Base-by-base conservation (phyloP, 1,284 basidiomycete genomes). In the Sanghuangporus weigelae region DNA sequence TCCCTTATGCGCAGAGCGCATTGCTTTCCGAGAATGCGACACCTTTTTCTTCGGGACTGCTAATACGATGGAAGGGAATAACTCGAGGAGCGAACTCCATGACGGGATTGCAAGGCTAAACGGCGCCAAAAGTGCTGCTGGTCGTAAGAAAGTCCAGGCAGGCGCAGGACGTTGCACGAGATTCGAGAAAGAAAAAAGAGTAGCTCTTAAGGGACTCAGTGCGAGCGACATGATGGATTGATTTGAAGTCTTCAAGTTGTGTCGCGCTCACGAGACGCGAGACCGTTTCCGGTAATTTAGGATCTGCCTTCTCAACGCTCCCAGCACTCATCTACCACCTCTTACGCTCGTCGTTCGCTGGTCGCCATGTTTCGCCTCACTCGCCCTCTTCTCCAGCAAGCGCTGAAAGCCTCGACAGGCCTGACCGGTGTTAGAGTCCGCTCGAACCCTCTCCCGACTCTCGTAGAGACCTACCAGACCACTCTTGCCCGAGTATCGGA, bases 31-130 rank as follows among this genome's bases (percentile, higher is more conserved):
- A 36, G 93, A 95, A 75, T 98, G 96, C 0, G 95, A 95, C 8
- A 88, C 84, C 79, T 97, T 97, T 76, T 90, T 92, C 79, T 98
- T 98, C 16, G 96, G 96, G 2, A 96, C 96, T 16, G 96, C 96
- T 55, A 93, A 84, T 31, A 98, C 77, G 71, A 97, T 86, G 1
- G 95, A 85, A 26, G 96, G 94, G 70, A 98, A 84, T 38, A 96
- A 82, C 66, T 95, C 91, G 56, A 89, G 80, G 35, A 95, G 78
- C 8, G 87, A 84, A 57, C 82, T 80, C 51, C 81, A 70, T 21
- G 82, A 76, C 12, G 85, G 85, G 57, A 85, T 73, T 62, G 79
- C 75, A 77, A 82, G 81, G 62, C 44, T 51, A 51, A 66, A 57
- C 8, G 65, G 65, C 31, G 53, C 26, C 44, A 40, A 57, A n/a